Evolutionary conservation across 495 filamentous ascomycete species (phyloP).

Genomic region (Trichoderma orchidacearum): DNA sequence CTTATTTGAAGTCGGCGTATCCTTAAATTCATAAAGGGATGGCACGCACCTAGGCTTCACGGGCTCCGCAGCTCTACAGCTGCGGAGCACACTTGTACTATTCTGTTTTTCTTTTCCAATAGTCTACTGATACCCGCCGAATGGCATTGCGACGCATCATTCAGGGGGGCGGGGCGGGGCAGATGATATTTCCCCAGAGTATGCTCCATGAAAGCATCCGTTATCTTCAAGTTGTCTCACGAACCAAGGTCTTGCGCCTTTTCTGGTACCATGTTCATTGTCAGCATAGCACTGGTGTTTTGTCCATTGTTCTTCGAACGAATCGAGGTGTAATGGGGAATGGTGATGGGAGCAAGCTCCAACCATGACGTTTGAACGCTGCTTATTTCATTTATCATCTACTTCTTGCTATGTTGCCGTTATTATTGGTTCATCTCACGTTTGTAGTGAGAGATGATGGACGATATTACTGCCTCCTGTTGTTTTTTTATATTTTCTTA

Average conservation of each 20-base stretch:
- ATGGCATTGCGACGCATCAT: background rate
- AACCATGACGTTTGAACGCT: background rate
- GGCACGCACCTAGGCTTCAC: too few relatives aligned
- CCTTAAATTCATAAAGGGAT: conserved; percentile 22
- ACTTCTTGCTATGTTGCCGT: too few relatives aligned
- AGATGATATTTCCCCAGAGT: too few relatives aligned
- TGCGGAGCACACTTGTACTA: background rate
- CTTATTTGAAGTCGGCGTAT: conserved; percentile 49
- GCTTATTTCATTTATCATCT: background rate
- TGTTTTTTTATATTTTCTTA: too few relatives aligned
- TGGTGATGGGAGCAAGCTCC: background rate
- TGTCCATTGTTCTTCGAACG: background rate
- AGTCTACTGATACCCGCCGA: background rate
- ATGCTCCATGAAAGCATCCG: background rate
- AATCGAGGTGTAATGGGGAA: background rate
- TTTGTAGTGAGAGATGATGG: background rate
- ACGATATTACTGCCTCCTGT: background rate
- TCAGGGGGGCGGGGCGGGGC: background rate
- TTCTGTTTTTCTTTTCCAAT: background rate
- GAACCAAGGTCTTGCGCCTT: background rate
- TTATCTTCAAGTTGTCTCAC: background rate
- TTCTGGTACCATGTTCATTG: background rate
- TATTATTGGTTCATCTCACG: background rate
- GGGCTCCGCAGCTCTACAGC: background rate
- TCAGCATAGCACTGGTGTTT: conserved; percentile 1